Base-by-base conservation (phyloP, 352 stramenopile genomes). In the Aphanomyces euteiches region DNA sequence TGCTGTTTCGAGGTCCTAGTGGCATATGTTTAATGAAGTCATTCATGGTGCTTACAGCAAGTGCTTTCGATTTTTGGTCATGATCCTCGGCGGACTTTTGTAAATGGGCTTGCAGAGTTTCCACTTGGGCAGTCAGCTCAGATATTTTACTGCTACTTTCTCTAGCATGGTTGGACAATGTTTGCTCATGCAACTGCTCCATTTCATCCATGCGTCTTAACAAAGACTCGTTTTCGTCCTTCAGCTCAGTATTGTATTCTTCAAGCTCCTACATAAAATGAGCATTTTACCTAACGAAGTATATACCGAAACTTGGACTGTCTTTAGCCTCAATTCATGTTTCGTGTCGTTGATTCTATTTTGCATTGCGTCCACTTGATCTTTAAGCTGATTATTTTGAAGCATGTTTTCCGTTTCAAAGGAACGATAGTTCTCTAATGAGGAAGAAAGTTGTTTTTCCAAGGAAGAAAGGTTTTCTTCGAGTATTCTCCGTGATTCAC, bases 91-190 rank as follows among this genome's bases (percentile, higher is more conserved):
- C 81, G 45, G 90, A 82, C 38, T 82, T 77, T 50, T 91, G 83
- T 3, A 94, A 71, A 56, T 90, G 82, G 40, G 81, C 77, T 28
- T 81, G 84, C 47, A 94, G 63, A n/a, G 79, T 82, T 59, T 92
- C 82, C 71, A 92, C 90, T 57, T 94, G 85, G 67, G 90, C 77
- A 54, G 92, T 84, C 0, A 94, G 77, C 13, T 80, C 84, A 2
- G 84, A 91, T 40, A 93, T 92, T 40, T 61, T 28, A 7, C 13
- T 83, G 1, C 83, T 93, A 43, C 92, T 92, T 40, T 61, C 28
- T 10, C 21, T 12, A 12, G 10, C 43, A 45, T 61, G 54, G 17
- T 17, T 61, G 19, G 54, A 28, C n/a, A 61, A 45, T 6, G 19
- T 37, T 7, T 37, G 54, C 54, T 61, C 54, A 37, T 61, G 54